Evolutionary conservation across 345 rosid genomes (phyloP).

Genomic region (Populus ilicifolia): DNA sequence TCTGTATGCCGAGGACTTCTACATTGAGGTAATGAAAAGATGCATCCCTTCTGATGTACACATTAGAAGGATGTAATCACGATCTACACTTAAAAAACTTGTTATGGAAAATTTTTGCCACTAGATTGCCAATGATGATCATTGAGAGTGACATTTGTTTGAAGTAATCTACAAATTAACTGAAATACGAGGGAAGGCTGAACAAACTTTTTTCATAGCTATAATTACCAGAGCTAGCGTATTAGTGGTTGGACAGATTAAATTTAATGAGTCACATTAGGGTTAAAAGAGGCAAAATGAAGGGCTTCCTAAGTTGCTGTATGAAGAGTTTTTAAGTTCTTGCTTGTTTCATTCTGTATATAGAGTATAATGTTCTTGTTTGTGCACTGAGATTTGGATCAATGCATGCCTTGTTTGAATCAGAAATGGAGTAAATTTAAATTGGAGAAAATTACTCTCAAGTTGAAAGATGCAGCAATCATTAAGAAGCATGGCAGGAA

Average conservation of each 20-base stretch:
- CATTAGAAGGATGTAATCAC: not conserved
- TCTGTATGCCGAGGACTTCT: conserved; percentile 40
- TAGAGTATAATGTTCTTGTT: not conserved
- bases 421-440: conserved; percentile 39
- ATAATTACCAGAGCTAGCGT: too few species aligned
- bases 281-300: not conserved
- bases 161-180: not conserved
- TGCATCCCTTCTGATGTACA: not conserved
- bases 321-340: not conserved
- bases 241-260: too few species aligned
- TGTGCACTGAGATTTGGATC: not conserved
- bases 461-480: conserved; percentile 22
- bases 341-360: not conserved
- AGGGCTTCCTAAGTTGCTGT: not conserved
- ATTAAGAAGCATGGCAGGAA: conserved; percentile 5
- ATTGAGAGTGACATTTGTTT: not conserved
- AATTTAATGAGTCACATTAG: too few species aligned
- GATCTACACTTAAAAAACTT: not conserved
- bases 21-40: conserved; percentile 24
- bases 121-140: not conserved
- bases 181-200: not conserved
- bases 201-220: not conserved
- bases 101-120: not conserved
- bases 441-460: conserved; percentile 17
- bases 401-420: not conserved